These are phyloP conservation scores for Pleurotus pulmonarius DNA, from an alignment of 768 basidiomycete species.

Conservation along the genomic window DNA sequence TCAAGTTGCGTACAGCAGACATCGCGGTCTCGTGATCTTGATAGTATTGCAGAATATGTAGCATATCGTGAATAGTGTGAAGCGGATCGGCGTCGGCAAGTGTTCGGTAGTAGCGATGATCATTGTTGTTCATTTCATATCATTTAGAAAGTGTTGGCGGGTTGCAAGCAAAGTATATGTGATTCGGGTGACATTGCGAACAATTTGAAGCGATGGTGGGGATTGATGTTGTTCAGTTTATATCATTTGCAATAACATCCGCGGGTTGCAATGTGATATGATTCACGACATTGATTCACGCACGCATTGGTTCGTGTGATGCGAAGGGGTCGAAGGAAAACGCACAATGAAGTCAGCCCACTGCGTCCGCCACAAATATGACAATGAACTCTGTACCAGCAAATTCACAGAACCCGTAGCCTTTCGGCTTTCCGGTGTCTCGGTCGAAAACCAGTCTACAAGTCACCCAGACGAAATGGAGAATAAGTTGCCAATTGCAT, in stretches of 20 bases:
- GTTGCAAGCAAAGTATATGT: no score
- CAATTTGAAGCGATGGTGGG: no score
- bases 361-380: conserved; percentile 9
- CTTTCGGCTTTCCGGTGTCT: conserved; percentile 92
- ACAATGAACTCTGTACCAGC: conserved; percentile 58
- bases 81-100: no score
- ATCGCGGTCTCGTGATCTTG: conserved; percentile 93
- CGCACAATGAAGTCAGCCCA: conserved; percentile 35
- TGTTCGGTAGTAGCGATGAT: no score
- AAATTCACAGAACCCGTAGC: conserved; percentile 93
- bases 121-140: no score
- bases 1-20: conserved; percentile 94
- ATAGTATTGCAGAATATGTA: conserved; percentile 1
- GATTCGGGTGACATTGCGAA: no score
- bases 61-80: neutral
- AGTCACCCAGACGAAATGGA: neutral
- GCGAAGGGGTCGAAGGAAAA: conserved; percentile 11
- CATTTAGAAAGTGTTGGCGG: no score
- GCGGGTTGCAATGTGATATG: no score
- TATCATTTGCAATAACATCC: no score
- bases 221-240: no score
- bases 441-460: conserved; percentile 82
- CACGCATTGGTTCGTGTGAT: neutral
- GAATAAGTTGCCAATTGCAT: neutral
- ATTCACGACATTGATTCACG: conserved; percentile 1